Conservation (phyloP, 2,329 filamentous ascomycete genomes). For the Iodosphaeria phyllophila region DNA sequence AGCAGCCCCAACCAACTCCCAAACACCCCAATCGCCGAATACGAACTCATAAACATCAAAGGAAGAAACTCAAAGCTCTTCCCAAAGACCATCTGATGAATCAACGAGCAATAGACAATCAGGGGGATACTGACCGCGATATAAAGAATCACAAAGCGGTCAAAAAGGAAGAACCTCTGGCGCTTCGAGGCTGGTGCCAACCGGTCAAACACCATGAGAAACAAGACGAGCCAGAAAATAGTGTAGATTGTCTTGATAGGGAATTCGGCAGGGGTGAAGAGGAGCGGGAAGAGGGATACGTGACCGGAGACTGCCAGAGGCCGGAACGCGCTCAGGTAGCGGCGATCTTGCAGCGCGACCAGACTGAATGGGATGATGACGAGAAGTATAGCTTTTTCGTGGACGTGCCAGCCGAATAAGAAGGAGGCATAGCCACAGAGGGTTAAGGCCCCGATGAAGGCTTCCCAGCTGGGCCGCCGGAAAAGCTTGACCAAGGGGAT, state of each 20-base stretch:
- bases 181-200: conserved; percentile 68
- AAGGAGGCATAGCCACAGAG: conserved; percentile 94
- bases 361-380: conserved; percentile 92
- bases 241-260: conserved; percentile 90
- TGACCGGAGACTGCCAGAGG: conserved; percentile 86
- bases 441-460: conserved; percentile 75
- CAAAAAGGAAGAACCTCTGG: conserved; percentile 72
- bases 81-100: conserved; percentile 74
- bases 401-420: conserved; percentile 95
- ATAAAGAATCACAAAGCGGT: conserved; percentile 79
- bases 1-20: conserved; percentile 91
- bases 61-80: conserved; percentile 75
- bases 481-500: conserved; percentile 73
- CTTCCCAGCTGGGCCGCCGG: conserved; percentile 63
- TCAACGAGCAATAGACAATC: conserved; percentile 69
- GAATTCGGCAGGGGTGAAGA: conserved; percentile 86
- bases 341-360: conserved; percentile 73
- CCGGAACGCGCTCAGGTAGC: conserved; percentile 80
- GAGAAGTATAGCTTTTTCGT: conserved; percentile 89
- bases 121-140: conserved; percentile 78
- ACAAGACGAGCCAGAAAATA: conserved; percentile 73
- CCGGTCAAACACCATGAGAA: conserved; percentile 71
- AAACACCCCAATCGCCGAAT: conserved; percentile 83
- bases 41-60: conserved; percentile 92
- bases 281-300: conserved; percentile 81